Evolutionary conservation across 176 grass and related monocot species (phyloP).

Genomic region (Alloteropsis semialata): DNA sequence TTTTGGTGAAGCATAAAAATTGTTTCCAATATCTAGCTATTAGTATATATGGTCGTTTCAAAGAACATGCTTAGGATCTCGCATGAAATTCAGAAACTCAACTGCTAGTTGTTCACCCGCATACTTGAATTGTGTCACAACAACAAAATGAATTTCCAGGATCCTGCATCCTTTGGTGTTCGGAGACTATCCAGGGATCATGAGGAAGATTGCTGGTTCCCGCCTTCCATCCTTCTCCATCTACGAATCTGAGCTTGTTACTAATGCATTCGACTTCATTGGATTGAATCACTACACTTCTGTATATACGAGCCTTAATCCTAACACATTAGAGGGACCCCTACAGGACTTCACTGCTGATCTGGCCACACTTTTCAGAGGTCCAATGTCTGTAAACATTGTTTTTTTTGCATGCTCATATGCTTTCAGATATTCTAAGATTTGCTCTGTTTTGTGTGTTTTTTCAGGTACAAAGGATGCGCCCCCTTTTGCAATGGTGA

Average conservation of each 20-base stretch:
- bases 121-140: constrained; percentile 3
- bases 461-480: background rate
- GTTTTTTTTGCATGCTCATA: background rate
- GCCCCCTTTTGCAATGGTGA: background rate
- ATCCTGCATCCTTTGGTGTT: constrained; percentile 47
- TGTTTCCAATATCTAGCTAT: background rate
- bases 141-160: constrained; percentile 5
- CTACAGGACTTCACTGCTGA: constrained; percentile 29
- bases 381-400: background rate
- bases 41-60: background rate
- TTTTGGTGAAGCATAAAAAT: background rate
- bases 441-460: background rate
- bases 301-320: constrained; percentile 27
- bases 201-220: constrained; percentile 46
- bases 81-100: background rate
- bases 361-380: constrained; percentile 2
- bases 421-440: background rate
- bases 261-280: constrained; percentile 52
- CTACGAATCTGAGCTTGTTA: constrained; percentile 38
- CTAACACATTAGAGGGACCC: background rate
- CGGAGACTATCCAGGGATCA: constrained; percentile 50
- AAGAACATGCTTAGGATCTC: background rate
- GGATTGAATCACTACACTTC: constrained; percentile 60
- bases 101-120: background rate
- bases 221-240: constrained; percentile 54